phyloP scores from a whole-genome alignment of 1,139 yeast species.

The Suhomyces coccinellae region DNA sequence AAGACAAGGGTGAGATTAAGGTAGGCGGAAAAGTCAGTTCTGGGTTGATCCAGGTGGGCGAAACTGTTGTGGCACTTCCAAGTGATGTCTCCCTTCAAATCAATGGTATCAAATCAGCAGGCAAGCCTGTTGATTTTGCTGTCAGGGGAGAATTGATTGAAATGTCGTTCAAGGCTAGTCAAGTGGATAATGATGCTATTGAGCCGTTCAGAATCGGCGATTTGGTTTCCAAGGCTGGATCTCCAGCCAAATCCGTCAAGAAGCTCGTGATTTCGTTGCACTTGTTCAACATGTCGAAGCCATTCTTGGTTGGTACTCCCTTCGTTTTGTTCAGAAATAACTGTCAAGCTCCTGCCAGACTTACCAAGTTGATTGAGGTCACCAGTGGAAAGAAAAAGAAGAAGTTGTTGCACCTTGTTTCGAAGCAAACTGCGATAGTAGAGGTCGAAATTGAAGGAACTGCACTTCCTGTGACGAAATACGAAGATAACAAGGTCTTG shows the following conservation, averaged over 20 bases:
- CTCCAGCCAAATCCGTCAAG: constrained; percentile 48
- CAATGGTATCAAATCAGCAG: constrained; percentile 30
- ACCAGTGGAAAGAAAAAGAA: constrained; percentile 48
- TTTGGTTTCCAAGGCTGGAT: constrained; percentile 54
- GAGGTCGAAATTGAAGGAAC: constrained; percentile 61
- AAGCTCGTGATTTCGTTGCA: constrained; percentile 57
- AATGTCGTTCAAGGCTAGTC: constrained; percentile 52
- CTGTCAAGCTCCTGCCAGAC: constrained; percentile 71
- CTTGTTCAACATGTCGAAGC: constrained; percentile 70
- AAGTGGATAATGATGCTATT: constrained; percentile 48
- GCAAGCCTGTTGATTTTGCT: constrained; percentile 43
- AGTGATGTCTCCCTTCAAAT: constrained; percentile 36
- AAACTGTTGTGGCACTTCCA: constrained; percentile 65
- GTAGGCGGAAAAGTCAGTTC: constrained; percentile 72
- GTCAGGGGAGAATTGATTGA: constrained; percentile 71
- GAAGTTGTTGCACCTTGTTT: constrained; percentile 68
- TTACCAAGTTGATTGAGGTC: constrained; percentile 56
- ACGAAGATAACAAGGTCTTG: constrained; percentile 57
- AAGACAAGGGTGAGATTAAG: constrained; percentile 35
- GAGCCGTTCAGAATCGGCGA: constrained; percentile 65
- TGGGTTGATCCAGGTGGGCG: constrained; percentile 79
- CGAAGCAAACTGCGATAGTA: constrained; percentile 72
- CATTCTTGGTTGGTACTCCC: constrained; percentile 81
- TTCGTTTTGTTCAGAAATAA: constrained; percentile 82
- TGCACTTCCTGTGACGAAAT: constrained; percentile 62